These are phyloP conservation scores for Alternaria dauci DNA, from an alignment of 2,329 filamentous ascomycete species.

Conservation along the genomic window DNA sequence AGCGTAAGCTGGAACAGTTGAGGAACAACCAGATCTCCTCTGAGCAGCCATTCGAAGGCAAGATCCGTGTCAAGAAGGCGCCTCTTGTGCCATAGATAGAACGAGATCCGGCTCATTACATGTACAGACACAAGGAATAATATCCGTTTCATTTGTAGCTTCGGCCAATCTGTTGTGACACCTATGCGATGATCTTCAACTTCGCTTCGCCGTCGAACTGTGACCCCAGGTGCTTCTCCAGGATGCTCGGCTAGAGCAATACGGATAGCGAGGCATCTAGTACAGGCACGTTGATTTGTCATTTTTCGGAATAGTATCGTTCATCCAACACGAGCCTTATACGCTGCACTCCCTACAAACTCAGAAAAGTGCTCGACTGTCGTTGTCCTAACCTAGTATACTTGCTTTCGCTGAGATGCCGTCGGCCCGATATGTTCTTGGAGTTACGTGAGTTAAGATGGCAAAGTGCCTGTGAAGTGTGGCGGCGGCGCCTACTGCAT, in stretches of 20 bases:
- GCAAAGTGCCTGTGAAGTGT: background rate
- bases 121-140: conserved; percentile 37
- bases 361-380: background rate
- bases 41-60: conserved; percentile 43
- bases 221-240: too few relatives aligned
- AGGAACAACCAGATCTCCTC: conserved; percentile 43
- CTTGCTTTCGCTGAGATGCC: background rate
- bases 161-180: background rate
- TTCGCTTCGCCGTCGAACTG: too few relatives aligned
- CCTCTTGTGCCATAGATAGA: conserved; percentile 24
- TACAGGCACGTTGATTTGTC: too few relatives aligned
- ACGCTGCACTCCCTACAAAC: background rate
- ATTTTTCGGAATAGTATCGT: too few relatives aligned
- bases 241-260: too few relatives aligned
- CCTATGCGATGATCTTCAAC: too few relatives aligned
- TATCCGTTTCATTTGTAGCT: conserved; percentile 17
- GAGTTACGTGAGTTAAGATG: background rate
- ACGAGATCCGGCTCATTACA: background rate
- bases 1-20: conserved; percentile 60
- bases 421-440: background rate
- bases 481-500: background rate
- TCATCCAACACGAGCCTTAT: background rate
- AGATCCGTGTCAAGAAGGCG: conserved; percentile 32
- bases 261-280: too few relatives aligned
- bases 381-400: background rate